Evolutionary conservation across 257 asterid genomes (phyloP), one percentile per base, ranked within the genome.

Genomic region (Buddleja alternifolia): DNA sequence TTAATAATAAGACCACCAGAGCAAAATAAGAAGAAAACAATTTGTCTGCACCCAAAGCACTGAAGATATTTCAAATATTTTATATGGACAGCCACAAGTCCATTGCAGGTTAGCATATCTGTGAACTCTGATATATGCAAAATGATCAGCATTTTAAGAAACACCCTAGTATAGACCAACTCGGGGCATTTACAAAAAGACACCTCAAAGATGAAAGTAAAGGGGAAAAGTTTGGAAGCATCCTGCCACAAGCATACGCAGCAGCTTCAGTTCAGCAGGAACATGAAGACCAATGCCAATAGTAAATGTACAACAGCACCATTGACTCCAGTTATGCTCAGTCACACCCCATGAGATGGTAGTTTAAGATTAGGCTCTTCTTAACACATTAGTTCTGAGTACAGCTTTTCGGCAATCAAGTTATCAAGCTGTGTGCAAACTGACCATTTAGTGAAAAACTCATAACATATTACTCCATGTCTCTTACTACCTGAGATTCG

Each of bases 361-460:
- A 29, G 5, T 29, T 5, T 29, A 29, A 29, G 2, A 2, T 29
- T 5, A 29, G 5, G 34, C 34, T 29, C 34, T 29, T 5, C 47
- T 14, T 9, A 41, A 20, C 42, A 17, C 63, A 39, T 11, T 4
- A n/a, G 29, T 55, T 41, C 34, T 42, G 55, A 15, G 15, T 7
- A 20, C 11, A 6, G 19, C 3, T 41, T 40, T 42, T 24, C 16
- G 1, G 44, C 58, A 46, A 15, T 63, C 46, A 63, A 15, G 46
- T 12, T 61, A 7, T n/a, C n/a, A n/a, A n/a, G n/a, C n/a, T n/a
- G n/a, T n/a, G n/a, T 44, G 51, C 59, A 56, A 68, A 56, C 51
- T 69, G 67, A 58, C 52, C 48, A 69, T 47, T 44, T 19, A 39
- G 37, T 69, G 60, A 57, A 53, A 50, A 58, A 4, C 41, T 15